Evolutionary conservation across 2,329 filamentous ascomycete species (phyloP), one percentile per base, ranked within the genome.

Genomic region (Westerdykella aurantiaca): DNA sequence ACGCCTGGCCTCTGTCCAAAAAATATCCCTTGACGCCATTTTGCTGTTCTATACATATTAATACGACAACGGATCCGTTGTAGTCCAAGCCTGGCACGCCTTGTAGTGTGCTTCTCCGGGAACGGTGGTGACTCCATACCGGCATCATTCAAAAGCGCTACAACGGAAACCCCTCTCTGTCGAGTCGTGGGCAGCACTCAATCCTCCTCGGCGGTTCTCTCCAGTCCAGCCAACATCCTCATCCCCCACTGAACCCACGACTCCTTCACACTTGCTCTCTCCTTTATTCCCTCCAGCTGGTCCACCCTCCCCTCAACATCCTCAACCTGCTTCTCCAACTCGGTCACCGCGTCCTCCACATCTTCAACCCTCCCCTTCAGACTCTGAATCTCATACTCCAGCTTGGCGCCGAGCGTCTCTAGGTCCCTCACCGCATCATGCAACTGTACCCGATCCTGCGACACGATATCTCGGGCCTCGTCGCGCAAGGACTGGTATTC

Each of bases 361-460:
- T 97, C 91, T 56, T 86, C 78, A 9, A 95, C 84, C 57, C 88
- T 88, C 38, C 83, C 81, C 39, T 82, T 76, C n/a, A 97, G 72
- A 13, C 82, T 81, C 47, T 85, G 80, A 48, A 96, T 83, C 71
- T 96, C 91, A 66, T 97, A 97, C 58, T 97, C 90, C 43, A 97
- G 74, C 67, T 90, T 90, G 16, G 88, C 88, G 2, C 85, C 81
- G 33, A 94, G 72, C 17, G 85, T 79, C 63, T 95, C 89, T 12
- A 96, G 75, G 50, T 93, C 86, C 63, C 85, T 85, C 48, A 89
- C 73, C 13, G 78, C 77, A 60, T 93, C 87, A 4, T 78, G 79
- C 31, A 95, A 72, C 41, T 78, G 75, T 17, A 76, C 75, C 34
- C 83, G 79, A 67, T 94, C 86, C 38, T 83, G 80, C 0, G 76